These are phyloP conservation scores for Lachancea cidri DNA, from an alignment of 805 yeast species.

Conservation along the genomic window DNA sequence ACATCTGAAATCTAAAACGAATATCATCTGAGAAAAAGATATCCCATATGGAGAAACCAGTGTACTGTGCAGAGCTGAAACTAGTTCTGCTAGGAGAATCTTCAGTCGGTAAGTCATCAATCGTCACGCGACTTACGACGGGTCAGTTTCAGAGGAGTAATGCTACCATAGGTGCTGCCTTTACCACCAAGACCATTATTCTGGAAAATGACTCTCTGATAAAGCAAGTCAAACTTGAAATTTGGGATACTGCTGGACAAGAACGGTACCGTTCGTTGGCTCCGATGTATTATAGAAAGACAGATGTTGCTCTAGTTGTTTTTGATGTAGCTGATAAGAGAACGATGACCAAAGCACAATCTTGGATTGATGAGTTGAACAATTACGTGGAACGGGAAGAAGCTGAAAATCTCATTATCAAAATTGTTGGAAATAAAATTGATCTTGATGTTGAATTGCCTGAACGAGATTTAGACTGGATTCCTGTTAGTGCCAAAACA, in stretches of 20 bases:
- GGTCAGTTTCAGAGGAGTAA: slow-evolving; percentile 72
- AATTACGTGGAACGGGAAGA: slow-evolving; percentile 33
- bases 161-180: slow-evolving; percentile 84
- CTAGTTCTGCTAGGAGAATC: slow-evolving; percentile 61
- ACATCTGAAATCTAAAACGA: too few species aligned
- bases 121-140: slow-evolving; percentile 65
- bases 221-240: slow-evolving; percentile 63
- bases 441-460: slow-evolving; percentile 50
- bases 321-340: slow-evolving; percentile 67
- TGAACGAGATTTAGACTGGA: slow-evolving; percentile 38
- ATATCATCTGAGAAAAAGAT: not conserved
- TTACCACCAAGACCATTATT: slow-evolving; percentile 61
- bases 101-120: slow-evolving; percentile 65
- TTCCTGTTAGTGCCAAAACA: slow-evolving; percentile 50
- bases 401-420: slow-evolving; percentile 58
- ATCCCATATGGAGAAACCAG: slow-evolving; percentile 1
- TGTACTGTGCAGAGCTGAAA: slow-evolving; percentile 49
- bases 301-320: slow-evolving; percentile 75
- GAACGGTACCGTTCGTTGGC: slow-evolving; percentile 73
- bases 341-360: slow-evolving; percentile 62
- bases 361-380: slow-evolving; percentile 72
- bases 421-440: slow-evolving; percentile 71
- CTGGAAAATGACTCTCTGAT: slow-evolving; percentile 36
- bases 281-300: slow-evolving; percentile 79
- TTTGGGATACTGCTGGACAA: slow-evolving; percentile 88